phyloP scores from a whole-genome alignment of 2,329 filamentous ascomycete genomes.

The Thermoascus crustaceus region DNA sequence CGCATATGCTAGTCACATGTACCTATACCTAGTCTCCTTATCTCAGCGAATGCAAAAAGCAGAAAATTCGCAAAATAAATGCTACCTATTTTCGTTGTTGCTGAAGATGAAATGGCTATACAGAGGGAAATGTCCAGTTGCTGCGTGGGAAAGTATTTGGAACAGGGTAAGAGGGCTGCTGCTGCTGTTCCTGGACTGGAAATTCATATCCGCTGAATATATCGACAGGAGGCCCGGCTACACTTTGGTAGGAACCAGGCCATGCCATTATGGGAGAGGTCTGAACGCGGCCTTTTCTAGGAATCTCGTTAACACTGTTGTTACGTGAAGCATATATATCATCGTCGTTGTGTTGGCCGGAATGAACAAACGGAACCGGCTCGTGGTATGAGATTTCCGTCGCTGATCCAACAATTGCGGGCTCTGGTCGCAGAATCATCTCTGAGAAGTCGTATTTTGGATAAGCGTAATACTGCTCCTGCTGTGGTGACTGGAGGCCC shows the following conservation, averaged over 20 bases:
- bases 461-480: constrained; percentile 15
- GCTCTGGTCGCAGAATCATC: constrained; percentile 7
- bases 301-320: constrained; percentile 19
- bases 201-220: constrained; percentile 1
- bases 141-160: neutral
- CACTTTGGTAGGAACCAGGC: neutral
- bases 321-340: constrained; percentile 6
- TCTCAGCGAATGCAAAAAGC: too few relatives aligned
- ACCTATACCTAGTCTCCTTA: too few relatives aligned
- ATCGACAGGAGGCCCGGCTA: neutral
- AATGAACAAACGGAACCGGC: constrained; percentile 2
- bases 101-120: too few relatives aligned
- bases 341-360: neutral
- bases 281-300: constrained; percentile 6
- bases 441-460: constrained; percentile 14
- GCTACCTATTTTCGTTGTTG: too few relatives aligned
- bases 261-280: neutral
- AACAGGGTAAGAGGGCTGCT: constrained; percentile 1
- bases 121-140: constrained; percentile 1
- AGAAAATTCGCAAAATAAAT: too few relatives aligned
- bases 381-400: constrained; percentile 9
- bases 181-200: neutral
- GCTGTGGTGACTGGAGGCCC: constrained; percentile 17
- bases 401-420: neutral
- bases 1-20: too few relatives aligned